Base-by-base conservation (phyloP, 306 rosid species). In the Crotalaria pallida region DNA sequence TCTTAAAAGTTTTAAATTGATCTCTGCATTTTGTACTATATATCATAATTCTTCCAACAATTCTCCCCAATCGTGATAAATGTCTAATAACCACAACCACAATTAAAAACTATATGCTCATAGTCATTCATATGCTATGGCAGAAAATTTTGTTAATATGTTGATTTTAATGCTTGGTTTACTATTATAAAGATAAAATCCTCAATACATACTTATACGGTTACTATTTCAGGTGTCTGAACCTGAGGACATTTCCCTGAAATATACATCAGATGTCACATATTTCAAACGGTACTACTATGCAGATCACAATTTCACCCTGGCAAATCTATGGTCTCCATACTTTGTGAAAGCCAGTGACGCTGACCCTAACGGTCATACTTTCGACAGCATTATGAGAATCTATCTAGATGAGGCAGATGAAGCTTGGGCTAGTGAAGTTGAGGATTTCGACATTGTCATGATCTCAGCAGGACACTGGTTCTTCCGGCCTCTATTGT, bases 401-500 rank as follows among this genome's bases (percentile, higher is more conserved):
- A 79, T 95, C 5, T 50, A 87, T 78, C 72, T 95, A 18, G 97
- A 95, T 41, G 86, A 86, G 62, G 86, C 79, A 0, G 96, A 88
- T 34, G 69, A 83, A 50, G 77, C 77, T 1, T 95, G 97, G 99
- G 48, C 77, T 0, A 55, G 74, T 1, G 50, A 82, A n/a, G 73
- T 95, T 1, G 83, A 74, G 34, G 45, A 53, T 24, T 95, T 86
- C 2, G 96, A 95, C 76, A 87, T 84, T 12, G 89, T 95, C 12
- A 76, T 95, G 9, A 67, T 95, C 81, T 91, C 97, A 43, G 88
- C 87, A 3, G 99, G 97, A 15, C 97, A 91, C 8, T 95, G 99
- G 99, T 95, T 95, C 81, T 91, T 91, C 17, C 76, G 96, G 22
- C 91, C 92, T 0, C 49, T 79, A 7, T 26, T 87, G 27, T 74